These are phyloP conservation scores for Kalaharituber pfeilii DNA, from an alignment of 2,329 filamentous ascomycete genomes.

Conservation along the genomic window DNA sequence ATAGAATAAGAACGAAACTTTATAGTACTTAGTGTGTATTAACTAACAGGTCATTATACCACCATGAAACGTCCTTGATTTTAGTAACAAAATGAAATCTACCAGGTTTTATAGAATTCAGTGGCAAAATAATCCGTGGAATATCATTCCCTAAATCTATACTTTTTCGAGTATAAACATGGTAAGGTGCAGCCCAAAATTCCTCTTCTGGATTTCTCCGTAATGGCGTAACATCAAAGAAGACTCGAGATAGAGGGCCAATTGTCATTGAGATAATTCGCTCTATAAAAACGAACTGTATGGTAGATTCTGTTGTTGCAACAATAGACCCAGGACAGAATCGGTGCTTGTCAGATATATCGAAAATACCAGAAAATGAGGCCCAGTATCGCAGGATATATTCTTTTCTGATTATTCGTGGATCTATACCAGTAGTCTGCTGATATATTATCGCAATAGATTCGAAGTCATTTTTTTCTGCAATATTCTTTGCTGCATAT, in stretches of 20 bases:
- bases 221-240: not conserved
- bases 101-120: not conserved
- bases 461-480: not conserved
- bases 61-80: not conserved
- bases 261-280: not conserved
- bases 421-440: not conserved
- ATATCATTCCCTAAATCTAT: no score
- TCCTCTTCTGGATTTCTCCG: not conserved
- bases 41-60: not conserved
- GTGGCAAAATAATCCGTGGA: not conserved
- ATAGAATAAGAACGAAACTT: no score
- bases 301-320: not conserved
- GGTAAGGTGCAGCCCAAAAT: not conserved
- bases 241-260: not conserved
- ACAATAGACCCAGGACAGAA: not conserved
- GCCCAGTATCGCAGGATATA: not conserved
- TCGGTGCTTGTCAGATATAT: not conserved
- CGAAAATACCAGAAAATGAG: not conserved
- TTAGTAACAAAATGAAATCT: not conserved
- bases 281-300: not conserved
- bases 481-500: not conserved
- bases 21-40: no score
- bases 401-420: not conserved
- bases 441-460: not conserved
- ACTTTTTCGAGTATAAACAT: not conserved